Conservation (phyloP, 352 stramenopile species). For the Vaucheria bursata region DNA sequence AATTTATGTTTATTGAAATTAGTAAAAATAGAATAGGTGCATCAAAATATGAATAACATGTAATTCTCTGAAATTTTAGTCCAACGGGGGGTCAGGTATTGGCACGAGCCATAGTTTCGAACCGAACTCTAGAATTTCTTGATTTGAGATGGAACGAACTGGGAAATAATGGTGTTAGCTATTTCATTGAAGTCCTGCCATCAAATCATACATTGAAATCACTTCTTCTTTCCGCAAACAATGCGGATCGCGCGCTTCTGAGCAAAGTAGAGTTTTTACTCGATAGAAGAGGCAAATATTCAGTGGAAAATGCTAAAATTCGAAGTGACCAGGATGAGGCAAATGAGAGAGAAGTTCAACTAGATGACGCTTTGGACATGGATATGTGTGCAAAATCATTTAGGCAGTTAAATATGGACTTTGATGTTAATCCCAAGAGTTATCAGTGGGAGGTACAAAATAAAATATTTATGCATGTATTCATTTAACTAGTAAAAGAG, state of each 20-base stretch:
- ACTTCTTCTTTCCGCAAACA: conserved; percentile 36
- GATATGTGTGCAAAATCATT: no score
- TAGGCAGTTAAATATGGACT: no score
- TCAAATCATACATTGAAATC: conserved; percentile 23
- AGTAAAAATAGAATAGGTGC: not conserved
- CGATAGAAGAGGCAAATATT: conserved; percentile 14
- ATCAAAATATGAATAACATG: conserved; percentile 10
- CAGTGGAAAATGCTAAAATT: not conserved
- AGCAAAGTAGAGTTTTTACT: conserved; percentile 31
- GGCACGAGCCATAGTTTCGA: conserved; percentile 16
- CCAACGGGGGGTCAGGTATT: conserved; percentile 20
- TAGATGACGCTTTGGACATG: no score
- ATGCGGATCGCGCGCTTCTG: conserved; percentile 24
- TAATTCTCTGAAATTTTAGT: not conserved
- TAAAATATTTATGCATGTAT: no score
- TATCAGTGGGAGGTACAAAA: no score
- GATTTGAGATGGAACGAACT: conserved; percentile 41
- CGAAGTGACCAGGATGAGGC: conserved; percentile 33
- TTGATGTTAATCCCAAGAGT: no score
- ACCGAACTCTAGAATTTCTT: conserved; percentile 21
- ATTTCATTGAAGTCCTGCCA: conserved; percentile 26
- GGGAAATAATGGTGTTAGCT: conserved; percentile 29
- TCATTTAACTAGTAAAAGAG: no score
- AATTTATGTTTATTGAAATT: conserved; percentile 21
- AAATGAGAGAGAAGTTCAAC: conserved; percentile 29